These are phyloP conservation scores for Trypanosoma scelopori DNA, from an alignment of 208 protist genomes.

Conservation along the genomic window DNA sequence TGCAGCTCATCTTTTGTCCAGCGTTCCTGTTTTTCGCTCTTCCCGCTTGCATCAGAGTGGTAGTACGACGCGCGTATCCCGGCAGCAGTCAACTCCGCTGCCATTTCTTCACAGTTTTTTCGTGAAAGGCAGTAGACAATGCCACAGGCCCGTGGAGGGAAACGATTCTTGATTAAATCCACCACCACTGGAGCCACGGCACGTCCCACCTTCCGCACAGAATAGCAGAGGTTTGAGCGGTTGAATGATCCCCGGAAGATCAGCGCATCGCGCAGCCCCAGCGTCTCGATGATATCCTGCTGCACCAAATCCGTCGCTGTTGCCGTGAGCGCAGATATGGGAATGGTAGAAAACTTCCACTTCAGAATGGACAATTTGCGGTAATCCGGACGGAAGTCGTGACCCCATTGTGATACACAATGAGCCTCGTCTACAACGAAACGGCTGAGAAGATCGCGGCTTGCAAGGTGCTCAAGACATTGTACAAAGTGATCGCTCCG, in stretches of 20 bases:
- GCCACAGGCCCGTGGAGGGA: slow-evolving; percentile 66
- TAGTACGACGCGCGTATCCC: slow-evolving; percentile 77
- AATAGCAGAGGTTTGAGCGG: slow-evolving; percentile 73
- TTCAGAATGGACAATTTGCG: slow-evolving; percentile 78
- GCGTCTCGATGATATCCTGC: slow-evolving; percentile 84
- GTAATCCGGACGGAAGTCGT: slow-evolving; percentile 95
- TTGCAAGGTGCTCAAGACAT: slow-evolving; percentile 45
- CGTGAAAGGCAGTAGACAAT: slow-evolving; percentile 88
- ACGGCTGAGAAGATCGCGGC: slow-evolving; percentile 57
- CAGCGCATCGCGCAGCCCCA: slow-evolving; percentile 56
- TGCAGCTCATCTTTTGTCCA: slow-evolving; percentile 91
- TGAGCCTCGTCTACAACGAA: slow-evolving; percentile 96
- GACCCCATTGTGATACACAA: slow-evolving; percentile 97
- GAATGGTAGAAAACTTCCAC: slow-evolving; percentile 52
- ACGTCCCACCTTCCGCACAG: slow-evolving; percentile 66
- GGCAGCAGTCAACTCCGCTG: slow-evolving; percentile 35
- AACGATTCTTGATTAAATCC: slow-evolving; percentile 64
- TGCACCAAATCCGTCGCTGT: slow-evolving; percentile 85
- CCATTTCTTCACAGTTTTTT: slow-evolving; percentile 85
- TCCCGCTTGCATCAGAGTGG: slow-evolving; percentile 62
- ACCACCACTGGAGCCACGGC: slow-evolving; percentile 45
- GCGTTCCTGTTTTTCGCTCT: slow-evolving; percentile 79
- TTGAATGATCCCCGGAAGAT: slow-evolving; percentile 88
- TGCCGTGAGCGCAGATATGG: slow-evolving; percentile 84
- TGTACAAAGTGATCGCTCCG: slow-evolving; percentile 74